phyloP scores from a whole-genome alignment of 441 rosid species.

The Arabidopsis lyrata region DNA sequence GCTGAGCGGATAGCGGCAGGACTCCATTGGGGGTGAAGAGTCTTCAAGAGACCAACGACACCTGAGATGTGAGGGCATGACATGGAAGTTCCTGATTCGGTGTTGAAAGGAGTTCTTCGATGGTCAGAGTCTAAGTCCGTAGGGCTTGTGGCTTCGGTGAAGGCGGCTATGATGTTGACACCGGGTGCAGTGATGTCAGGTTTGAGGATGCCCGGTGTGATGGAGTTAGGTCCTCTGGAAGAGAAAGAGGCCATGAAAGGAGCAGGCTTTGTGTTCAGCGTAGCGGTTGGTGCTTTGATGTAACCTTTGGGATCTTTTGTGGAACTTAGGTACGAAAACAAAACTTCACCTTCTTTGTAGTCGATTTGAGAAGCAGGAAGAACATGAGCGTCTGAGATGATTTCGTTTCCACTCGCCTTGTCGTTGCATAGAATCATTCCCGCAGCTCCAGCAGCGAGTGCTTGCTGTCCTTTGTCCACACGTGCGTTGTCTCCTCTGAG shows the following conservation, averaged over 20 bases:
- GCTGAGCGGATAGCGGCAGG: conserved; percentile 65
- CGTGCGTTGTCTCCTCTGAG: conserved; percentile 51
- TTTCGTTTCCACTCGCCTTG: conserved; percentile 42
- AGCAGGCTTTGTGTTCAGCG: conserved; percentile 45
- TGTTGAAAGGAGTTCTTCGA: conserved; percentile 48
- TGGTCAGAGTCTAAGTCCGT: conserved; percentile 36
- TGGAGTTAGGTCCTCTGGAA: conserved; percentile 56
- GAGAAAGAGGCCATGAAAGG: conserved; percentile 61
- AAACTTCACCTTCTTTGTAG: conserved; percentile 51
- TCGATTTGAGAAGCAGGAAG: conserved; percentile 65
- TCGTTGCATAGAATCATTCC: conserved; percentile 76
- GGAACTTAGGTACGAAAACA: conserved; percentile 54
- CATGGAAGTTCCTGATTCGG: conserved; percentile 65
- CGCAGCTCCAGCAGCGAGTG: conserved; percentile 55
- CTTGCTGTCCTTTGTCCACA: conserved; percentile 51
- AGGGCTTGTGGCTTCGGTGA: conserved; percentile 44
- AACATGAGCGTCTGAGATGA: conserved; percentile 58
- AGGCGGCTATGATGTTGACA: conserved; percentile 62
- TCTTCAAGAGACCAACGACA: conserved; percentile 60
- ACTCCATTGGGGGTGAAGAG: conserved; percentile 61
- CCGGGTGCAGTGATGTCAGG: conserved; percentile 78
- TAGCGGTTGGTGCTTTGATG: conserved; percentile 36
- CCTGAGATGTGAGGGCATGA: conserved; percentile 71
- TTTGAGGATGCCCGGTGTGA: conserved; percentile 59
- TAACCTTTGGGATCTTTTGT: conserved; percentile 52